Evolutionary conservation across 257 asterid genomes (phyloP), one percentile per base, ranked within the genome.

Genomic region (Nicotiana paniculata): DNA sequence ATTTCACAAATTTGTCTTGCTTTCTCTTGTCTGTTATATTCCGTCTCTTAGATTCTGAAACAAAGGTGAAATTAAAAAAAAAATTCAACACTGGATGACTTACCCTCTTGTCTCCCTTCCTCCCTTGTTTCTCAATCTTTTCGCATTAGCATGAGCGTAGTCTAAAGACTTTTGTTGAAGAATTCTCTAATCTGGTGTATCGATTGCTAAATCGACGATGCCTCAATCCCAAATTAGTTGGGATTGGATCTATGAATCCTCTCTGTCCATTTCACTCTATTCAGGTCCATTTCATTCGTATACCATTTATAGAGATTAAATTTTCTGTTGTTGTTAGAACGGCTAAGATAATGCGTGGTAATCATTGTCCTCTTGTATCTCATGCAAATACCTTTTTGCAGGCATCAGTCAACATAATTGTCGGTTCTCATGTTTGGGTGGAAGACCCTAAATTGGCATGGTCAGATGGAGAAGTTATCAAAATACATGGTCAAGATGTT

Each of bases 371-470:
- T 30, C 59, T 54, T 81, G 74, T 72, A n/a, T 79, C 83, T 85
- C 75, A 77, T 83, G 46, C 48, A 72, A 81, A 55, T 80, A 43
- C 46, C 70, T 55, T n/a, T 84, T 81, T 92, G 91, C 95, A 96
- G 98, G 97, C 92, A 66, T 87, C 98, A 84, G 97, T 91, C 83
- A 96, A 96, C 84, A 94, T 96, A 68, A 92, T 87, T 53, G 97
- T 90, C 82, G 98, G 98, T 84, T 92, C 98, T 83, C 98, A 94
- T 87, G 99, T 93, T 77, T 96, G 98, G 99, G 91, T 90, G 81
- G 99, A 96, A 91, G 99, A 96, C 88, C 91, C 96, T 26, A 85
- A 66, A 85, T 89, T 93, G 92, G 99, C 98, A 82, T 96, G 99
- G 99, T 81, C 90, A 70, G 97, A 96, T 88, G 99, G 99, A 83